Base-by-base conservation (phyloP, 1,284 basidiomycete species). In the Athelia psychrophila region DNA sequence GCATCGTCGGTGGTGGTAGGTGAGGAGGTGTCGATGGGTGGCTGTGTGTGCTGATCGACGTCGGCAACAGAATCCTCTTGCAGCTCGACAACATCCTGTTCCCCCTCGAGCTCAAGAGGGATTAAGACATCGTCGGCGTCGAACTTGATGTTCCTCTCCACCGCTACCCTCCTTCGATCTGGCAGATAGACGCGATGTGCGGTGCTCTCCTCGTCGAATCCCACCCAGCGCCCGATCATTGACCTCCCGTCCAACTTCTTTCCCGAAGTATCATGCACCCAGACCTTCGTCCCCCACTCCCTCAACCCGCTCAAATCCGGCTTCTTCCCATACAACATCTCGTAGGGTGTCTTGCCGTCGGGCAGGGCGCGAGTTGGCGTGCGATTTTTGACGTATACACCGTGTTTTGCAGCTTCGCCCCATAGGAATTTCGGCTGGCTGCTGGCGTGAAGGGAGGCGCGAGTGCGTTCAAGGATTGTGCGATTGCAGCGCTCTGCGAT, bases 401-500 rank as follows among this genome's bases (percentile, higher is more conserved):
- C 49, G 30, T 55, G 44, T 3, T 19, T 23, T 1, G 52, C 51
- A 2, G 54, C 54, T 10, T 50, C 54, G 13, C 51, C 49, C 54
- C 54, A 55, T 46, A 53, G 44, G 44, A 51, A 56, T 33, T 49
- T 53, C 6, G 54, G 54, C 20, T 51, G 8, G 1, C 49, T 49
- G 16, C 40, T 50, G 6, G 33, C 54, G 24, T 53, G 51, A 1
- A 56, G 49, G 51, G 53, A 53, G 12, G 51, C 49, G 10, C 55
- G 40, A 10, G 51, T 51, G 15, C 40, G 44, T 16, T 58, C 54
- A 25, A 58, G 44, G 12, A 54, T 15, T 6, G 55, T 57, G 1
- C 53, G 42, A 48, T 55, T 57, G 19, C 51, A 42, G 3, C 55
- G 53, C 30, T 58, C 55, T 3, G 57, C 50, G 1, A 51, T 30